Percentiles rank a stretch among this genome's conserved stretches.
Conservation (phyloP, 1,139 yeast genomes). For the Zygosaccharomyces sapae region DNA sequence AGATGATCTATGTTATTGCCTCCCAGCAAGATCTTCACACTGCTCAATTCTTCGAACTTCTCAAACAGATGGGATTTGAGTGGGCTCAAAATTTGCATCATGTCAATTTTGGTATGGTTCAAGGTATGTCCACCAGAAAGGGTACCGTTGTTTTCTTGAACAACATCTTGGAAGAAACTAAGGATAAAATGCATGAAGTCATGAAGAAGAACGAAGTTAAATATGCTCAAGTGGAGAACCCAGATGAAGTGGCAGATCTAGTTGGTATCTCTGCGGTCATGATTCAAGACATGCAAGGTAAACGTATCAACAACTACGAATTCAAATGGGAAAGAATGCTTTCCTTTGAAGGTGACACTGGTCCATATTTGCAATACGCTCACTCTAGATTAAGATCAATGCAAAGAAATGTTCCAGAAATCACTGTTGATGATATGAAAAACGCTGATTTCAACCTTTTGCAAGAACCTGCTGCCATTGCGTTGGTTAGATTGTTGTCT, state of each 20-base stretch:
- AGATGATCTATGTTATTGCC: slow-evolving; percentile 94
- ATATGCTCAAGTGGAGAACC: slow-evolving; percentile 90
- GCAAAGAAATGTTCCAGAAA: slow-evolving; percentile 69
- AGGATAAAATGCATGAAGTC: slow-evolving; percentile 93
- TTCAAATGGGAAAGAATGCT: slow-evolving; percentile 99
- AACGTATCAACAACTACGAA: slow-evolving; percentile 92
- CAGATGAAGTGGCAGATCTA: slow-evolving; percentile 92
- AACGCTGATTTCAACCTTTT: slow-evolving; percentile 69
- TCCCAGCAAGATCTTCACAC: slow-evolving; percentile 92
- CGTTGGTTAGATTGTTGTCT: slow-evolving; percentile 72
- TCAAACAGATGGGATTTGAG: slow-evolving; percentile 84
- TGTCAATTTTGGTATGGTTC: slow-evolving; percentile 95
- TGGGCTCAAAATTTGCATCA: slow-evolving; percentile 83
- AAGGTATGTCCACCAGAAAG: slow-evolving; percentile 97
- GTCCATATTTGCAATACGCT: slow-evolving; percentile 97
- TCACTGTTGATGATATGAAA: slow-evolving; percentile 42
- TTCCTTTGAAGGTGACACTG: slow-evolving; percentile 98
- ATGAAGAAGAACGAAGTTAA: slow-evolving; percentile 91
- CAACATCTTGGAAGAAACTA: slow-evolving; percentile 88
- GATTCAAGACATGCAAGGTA: slow-evolving; percentile 99
- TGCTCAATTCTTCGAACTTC: slow-evolving; percentile 91
- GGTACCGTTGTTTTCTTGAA: slow-evolving; percentile 98
- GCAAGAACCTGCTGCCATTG: slow-evolving; percentile 69
- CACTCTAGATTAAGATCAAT: slow-evolving; percentile 96
- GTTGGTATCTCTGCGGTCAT: slow-evolving; percentile 96